These are phyloP conservation scores for Diplodia sapinea DNA, from an alignment of 2,329 filamentous ascomycete genomes.

Conservation along the genomic window DNA sequence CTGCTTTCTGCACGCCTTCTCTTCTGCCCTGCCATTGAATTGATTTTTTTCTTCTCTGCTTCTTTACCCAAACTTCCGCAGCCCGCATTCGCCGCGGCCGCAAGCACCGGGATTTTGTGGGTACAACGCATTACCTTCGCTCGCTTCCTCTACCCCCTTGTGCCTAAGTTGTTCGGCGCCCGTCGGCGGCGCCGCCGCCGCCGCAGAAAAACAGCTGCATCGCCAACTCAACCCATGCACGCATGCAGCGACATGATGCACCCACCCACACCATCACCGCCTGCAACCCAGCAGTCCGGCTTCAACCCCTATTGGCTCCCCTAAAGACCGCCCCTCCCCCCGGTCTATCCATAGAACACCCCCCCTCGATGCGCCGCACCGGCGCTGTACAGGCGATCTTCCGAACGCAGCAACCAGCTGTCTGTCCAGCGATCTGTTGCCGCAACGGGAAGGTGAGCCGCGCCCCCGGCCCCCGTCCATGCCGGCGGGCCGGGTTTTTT, in stretches of 20 bases:
- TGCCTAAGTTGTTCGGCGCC: too few species aligned
- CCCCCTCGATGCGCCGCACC: neutral
- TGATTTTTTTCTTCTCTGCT: neutral
- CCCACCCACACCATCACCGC: neutral
- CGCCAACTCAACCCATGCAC: neutral
- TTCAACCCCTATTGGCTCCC: neutral
- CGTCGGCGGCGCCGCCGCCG: neutral
- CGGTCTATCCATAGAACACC: neutral
- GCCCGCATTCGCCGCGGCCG: neutral
- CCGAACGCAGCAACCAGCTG: constrained; percentile 1
- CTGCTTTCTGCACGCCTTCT: neutral
- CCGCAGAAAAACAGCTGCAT: neutral
- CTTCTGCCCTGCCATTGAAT: neutral
- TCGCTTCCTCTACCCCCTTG: neutral
- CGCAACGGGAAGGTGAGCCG: neutral
- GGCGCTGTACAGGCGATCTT: neutral
- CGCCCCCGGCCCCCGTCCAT: neutral
- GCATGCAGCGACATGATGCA: neutral
- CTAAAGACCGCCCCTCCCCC: neutral
- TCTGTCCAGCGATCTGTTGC: neutral
- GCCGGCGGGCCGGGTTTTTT: neutral
- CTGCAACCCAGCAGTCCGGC: neutral
- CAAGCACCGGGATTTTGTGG: constrained; percentile 6
- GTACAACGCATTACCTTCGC: constrained; percentile 15
- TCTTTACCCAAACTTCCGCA: neutral